These are phyloP conservation scores for Hygrocybe punicea DNA, from an alignment of 768 basidiomycete species.

Conservation along the genomic window DNA sequence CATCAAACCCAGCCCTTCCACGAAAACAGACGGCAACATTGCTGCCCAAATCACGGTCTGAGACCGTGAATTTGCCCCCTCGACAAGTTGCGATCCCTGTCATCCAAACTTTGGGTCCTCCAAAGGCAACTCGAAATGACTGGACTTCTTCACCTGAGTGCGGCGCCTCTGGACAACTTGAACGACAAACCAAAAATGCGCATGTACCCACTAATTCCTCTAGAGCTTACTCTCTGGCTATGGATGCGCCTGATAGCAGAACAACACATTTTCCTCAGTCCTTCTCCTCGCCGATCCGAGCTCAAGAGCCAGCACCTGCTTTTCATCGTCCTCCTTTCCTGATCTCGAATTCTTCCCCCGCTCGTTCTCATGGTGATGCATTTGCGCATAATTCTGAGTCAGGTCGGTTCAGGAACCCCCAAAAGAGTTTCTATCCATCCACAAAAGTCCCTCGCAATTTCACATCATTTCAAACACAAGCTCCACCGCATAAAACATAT, in stretches of 20 bases:
- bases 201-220: not conserved
- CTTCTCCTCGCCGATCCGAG: conserved; percentile 2
- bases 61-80: not conserved
- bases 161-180: not conserved
- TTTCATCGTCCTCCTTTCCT: not conserved
- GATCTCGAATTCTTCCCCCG: not conserved
- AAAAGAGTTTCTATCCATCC: too few relatives aligned
- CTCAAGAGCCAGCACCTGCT: not conserved
- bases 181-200: not conserved
- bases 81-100: not conserved
- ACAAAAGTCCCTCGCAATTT: too few relatives aligned
- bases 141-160: not conserved
- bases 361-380: not conserved
- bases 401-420: not conserved
- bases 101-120: too few relatives aligned
- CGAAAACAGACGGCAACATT: not conserved
- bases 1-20: too few relatives aligned
- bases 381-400: not conserved
- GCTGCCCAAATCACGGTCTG: not conserved
- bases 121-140: not conserved
- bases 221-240: not conserved
- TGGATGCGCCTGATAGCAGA: not conserved
- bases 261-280: not conserved
- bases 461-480: too few relatives aligned
- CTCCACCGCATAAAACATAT: too few relatives aligned